Conservation (phyloP, 2,329 filamentous ascomycete species). For the Colletotrichum horii region DNA sequence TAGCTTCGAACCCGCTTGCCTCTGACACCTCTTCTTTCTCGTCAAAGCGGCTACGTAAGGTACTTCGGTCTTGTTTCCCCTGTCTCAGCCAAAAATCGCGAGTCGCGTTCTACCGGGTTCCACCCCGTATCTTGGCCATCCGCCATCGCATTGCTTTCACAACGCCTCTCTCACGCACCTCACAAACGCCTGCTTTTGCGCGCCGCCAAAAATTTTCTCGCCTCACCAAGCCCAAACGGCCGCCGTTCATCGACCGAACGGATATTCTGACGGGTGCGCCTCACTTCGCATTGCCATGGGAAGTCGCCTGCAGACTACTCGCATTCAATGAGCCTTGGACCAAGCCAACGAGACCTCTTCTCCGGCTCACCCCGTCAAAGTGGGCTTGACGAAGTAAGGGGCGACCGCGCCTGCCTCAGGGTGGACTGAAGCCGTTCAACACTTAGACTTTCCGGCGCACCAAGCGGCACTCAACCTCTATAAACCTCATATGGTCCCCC, state of each 20-base stretch:
- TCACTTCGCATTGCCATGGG: not conserved
- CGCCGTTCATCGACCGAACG: not conserved
- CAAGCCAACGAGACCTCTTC: not conserved
- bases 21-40: not conserved
- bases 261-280: not conserved
- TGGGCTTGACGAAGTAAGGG: constrained; percentile 14
- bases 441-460: not conserved
- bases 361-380: constrained; percentile 5
- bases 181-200: not conserved
- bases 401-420: not conserved
- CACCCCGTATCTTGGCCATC: not conserved
- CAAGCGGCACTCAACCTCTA: constrained; percentile 4
- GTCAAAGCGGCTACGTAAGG: not conserved
- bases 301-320: not conserved
- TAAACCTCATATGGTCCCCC: constrained; percentile 27
- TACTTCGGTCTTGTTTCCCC: not conserved
- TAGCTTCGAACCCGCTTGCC: not conserved
- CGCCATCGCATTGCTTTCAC: not conserved
- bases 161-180: not conserved
- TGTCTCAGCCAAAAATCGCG: constrained; percentile 6
- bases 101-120: constrained; percentile 11
- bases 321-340: constrained; percentile 1
- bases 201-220: not conserved
- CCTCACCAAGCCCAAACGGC: not conserved
- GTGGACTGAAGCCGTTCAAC: not conserved